Evolutionary conservation across 306 rosid genomes (phyloP).

Genomic region (Citrullus amarus): DNA sequence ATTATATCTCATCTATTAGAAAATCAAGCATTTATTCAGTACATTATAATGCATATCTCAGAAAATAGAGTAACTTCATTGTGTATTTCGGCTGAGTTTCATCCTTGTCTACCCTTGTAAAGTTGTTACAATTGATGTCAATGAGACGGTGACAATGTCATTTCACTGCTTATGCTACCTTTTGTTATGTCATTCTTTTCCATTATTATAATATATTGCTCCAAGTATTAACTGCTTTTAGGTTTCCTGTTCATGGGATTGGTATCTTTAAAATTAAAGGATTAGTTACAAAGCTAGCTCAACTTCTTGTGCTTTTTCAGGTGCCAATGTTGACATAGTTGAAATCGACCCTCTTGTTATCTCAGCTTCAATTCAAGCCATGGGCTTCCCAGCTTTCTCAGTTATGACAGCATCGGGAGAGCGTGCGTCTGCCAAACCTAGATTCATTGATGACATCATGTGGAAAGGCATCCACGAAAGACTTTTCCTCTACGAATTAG

Average conservation of each 20-base stretch:
- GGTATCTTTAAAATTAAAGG: not conserved
- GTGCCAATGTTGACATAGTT: slow-evolving; percentile 60
- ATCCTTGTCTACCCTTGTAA: not conserved
- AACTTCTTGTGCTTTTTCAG: slow-evolving; percentile 25
- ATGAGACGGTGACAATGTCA: not conserved
- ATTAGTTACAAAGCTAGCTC: not conserved
- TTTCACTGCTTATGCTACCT: not conserved
- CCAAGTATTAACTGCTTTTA: not conserved
- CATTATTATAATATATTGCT: not conserved
- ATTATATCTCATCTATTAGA: not conserved
- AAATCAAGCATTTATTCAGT: not conserved
- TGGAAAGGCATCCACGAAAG: slow-evolving; percentile 91
- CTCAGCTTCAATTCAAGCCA: slow-evolving; percentile 74
- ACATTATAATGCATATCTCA: not conserved
- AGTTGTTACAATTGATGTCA: not conserved
- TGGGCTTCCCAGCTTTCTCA: slow-evolving; percentile 89
- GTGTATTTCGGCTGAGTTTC: not conserved
- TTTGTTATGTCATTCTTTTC: not conserved
- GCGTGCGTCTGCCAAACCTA: slow-evolving; percentile 31
- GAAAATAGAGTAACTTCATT: not conserved
- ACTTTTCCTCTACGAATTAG: slow-evolving; percentile 60
- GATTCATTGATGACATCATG: slow-evolving; percentile 35
- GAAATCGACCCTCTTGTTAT: slow-evolving; percentile 90
- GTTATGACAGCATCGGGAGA: slow-evolving; percentile 49
- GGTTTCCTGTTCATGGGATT: not conserved